phyloP scores from a whole-genome alignment of 352 stramenopile species.

The Phytophthora cajani region DNA sequence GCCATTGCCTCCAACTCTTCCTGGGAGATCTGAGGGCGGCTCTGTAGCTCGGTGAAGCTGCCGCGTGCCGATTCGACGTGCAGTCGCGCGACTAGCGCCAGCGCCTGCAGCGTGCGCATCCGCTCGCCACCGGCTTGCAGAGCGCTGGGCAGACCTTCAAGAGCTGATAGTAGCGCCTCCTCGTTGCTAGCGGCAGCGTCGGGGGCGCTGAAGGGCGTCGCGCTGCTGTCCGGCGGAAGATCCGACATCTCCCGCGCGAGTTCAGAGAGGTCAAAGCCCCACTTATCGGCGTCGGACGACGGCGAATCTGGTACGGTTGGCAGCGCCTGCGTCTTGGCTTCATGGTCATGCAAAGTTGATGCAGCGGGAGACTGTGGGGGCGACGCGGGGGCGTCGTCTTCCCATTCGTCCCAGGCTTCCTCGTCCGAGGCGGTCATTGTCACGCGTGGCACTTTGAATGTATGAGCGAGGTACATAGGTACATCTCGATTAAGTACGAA shows the following conservation, averaged over 20 bases:
- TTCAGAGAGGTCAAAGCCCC: constrained; percentile 46
- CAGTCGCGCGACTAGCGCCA: constrained; percentile 49
- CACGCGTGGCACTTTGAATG: background rate
- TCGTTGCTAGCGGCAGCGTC: constrained; percentile 7
- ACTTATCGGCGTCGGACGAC: constrained; percentile 22
- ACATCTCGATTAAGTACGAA: background rate
- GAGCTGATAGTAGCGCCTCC: constrained; percentile 17
- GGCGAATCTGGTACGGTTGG: constrained; percentile 3
- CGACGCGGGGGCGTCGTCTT: constrained; percentile 28
- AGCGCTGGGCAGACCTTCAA: constrained; percentile 7
- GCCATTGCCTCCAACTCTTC: constrained; percentile 14
- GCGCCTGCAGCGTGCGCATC: constrained; percentile 38
- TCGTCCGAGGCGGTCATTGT: constrained; percentile 24
- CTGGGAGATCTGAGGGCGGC: constrained; percentile 2
- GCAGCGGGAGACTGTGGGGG: background rate
- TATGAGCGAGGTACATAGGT: background rate
- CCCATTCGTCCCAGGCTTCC: constrained; percentile 62
- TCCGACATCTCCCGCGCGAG: constrained; percentile 49
- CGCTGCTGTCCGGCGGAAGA: constrained; percentile 23
- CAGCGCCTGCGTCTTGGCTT: constrained; percentile 19
- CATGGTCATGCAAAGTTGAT: background rate
- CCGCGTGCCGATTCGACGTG: constrained; percentile 38
- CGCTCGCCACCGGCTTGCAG: constrained; percentile 13
- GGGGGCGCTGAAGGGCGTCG: constrained; percentile 5
- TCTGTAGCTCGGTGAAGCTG: constrained; percentile 34